Percentiles rank a stretch among this genome's conserved stretches.
These are phyloP conservation scores for Syncephalis fuscata DNA, from an alignment of 371 early-diverging fungal species.

Conservation along the genomic window DNA sequence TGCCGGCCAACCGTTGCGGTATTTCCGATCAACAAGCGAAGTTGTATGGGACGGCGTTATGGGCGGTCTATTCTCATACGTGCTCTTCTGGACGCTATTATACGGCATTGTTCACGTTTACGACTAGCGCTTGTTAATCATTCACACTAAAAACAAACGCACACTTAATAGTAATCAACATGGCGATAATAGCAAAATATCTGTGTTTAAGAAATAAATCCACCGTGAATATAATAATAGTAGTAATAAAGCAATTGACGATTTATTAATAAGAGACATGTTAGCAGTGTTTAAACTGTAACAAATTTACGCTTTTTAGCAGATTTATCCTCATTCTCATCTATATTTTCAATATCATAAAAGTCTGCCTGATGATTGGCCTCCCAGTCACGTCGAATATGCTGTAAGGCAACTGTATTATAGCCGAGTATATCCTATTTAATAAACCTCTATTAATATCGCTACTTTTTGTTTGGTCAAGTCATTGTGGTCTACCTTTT, in stretches of 20 bases:
- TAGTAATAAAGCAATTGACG: neutral
- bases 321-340: conserved; percentile 20
- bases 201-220: no score
- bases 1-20: conserved; percentile 14
- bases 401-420: conserved; percentile 54
- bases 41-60: conserved; percentile 44
- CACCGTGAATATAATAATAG: no score
- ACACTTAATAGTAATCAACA: no score
- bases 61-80: conserved; percentile 54
- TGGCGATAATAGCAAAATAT: no score
- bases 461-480: no score
- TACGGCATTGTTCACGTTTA: conserved; percentile 71
- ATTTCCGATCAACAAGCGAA: conserved; percentile 31
- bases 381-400: conserved; percentile 51
- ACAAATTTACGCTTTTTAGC: conserved; percentile 66
- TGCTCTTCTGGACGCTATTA: conserved; percentile 71
- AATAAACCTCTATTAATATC: no score
- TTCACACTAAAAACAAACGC: no score
- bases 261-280: conserved; percentile 1
- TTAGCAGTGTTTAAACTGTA: neutral
- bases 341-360: conserved; percentile 39
- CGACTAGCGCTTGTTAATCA: no score
- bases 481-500: no score
- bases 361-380: conserved; percentile 53
- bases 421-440: conserved; percentile 48